phyloP scores from a whole-genome alignment of 1,284 basidiomycete species.

The Leccinum brunneo-olivaceum region DNA sequence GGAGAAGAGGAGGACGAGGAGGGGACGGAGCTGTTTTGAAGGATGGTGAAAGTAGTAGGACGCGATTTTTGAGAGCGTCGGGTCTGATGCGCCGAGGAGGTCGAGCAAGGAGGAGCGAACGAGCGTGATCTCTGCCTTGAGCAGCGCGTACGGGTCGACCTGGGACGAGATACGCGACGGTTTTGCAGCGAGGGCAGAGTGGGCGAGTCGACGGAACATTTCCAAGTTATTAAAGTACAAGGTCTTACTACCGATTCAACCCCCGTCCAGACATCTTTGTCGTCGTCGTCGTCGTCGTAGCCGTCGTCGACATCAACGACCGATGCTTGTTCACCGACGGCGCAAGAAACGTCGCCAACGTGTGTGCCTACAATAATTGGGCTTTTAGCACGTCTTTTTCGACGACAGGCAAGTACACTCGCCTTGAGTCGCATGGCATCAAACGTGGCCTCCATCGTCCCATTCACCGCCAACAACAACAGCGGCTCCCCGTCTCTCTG shows the following conservation, averaged over 20 bases:
- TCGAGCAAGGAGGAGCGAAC: conserved; percentile 73
- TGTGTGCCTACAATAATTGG: conserved; percentile 49
- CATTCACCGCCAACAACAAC: conserved; percentile 64
- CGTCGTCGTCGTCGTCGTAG: conserved; percentile 17
- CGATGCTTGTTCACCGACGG: conserved; percentile 38
- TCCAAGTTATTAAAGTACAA: neutral
- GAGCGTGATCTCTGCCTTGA: conserved; percentile 69
- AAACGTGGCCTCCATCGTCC: conserved; percentile 54
- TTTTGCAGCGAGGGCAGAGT: too few species aligned
- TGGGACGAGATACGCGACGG: conserved; percentile 15
- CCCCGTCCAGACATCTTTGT: conserved; percentile 28
- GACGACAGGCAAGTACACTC: conserved; percentile 10
- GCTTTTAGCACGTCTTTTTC: too few species aligned
- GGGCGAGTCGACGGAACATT: too few species aligned
- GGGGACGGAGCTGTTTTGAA: conserved; percentile 87
- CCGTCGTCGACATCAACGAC: conserved; percentile 16
- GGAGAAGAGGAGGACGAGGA: conserved; percentile 86
- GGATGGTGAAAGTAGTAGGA: conserved; percentile 89
- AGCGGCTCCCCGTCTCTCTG: conserved; percentile 37
- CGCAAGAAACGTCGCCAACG: conserved; percentile 40
- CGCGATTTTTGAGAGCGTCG: conserved; percentile 81
- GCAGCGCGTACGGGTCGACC: conserved; percentile 59
- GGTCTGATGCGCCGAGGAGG: conserved; percentile 85
- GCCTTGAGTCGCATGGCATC: conserved; percentile 58
- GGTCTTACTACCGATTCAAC: conserved; percentile 9